Conservation (phyloP, 495 filamentous ascomycete genomes). For the Aspergillus sparsus region DNA sequence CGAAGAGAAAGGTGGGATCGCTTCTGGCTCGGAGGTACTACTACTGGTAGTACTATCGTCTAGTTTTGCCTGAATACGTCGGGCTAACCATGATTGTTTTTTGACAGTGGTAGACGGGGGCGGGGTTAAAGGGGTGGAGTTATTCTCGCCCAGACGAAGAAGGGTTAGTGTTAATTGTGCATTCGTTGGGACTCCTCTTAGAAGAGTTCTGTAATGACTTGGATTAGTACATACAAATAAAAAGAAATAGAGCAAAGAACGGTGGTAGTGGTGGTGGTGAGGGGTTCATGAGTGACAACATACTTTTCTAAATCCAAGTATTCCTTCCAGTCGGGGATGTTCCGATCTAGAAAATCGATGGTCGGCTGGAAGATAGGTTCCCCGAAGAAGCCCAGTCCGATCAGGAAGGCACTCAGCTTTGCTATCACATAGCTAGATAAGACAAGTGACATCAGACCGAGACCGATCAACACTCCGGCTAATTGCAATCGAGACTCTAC, state of each 20-base stretch:
- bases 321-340: conserved; percentile 75
- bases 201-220: conserved; percentile 57
- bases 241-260: background rate
- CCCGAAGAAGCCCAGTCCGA: conserved; percentile 76
- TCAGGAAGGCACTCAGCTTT: conserved; percentile 60
- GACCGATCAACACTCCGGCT: conserved; percentile 57
- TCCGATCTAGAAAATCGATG: conserved; percentile 62
- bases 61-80: conserved; percentile 34
- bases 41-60: background rate
- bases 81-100: conserved; percentile 49
- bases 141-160: conserved; percentile 79
- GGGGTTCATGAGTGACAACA: conserved; percentile 8
- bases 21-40: background rate
- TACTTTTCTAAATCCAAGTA: conserved; percentile 69
- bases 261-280: no score
- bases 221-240: conserved; percentile 12
- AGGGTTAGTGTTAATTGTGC: conserved; percentile 82
- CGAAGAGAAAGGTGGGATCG: conserved; percentile 7
- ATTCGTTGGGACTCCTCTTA: conserved; percentile 84
- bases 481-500: conserved; percentile 63
- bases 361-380: conserved; percentile 69
- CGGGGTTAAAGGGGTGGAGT: conserved; percentile 76
- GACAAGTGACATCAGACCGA: conserved; percentile 60
- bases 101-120: conserved; percentile 60
- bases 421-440: conserved; percentile 69